These are phyloP conservation scores for Beta macrorhiza DNA, from an alignment of 179 eudicot genomes.

Conservation along the genomic window DNA sequence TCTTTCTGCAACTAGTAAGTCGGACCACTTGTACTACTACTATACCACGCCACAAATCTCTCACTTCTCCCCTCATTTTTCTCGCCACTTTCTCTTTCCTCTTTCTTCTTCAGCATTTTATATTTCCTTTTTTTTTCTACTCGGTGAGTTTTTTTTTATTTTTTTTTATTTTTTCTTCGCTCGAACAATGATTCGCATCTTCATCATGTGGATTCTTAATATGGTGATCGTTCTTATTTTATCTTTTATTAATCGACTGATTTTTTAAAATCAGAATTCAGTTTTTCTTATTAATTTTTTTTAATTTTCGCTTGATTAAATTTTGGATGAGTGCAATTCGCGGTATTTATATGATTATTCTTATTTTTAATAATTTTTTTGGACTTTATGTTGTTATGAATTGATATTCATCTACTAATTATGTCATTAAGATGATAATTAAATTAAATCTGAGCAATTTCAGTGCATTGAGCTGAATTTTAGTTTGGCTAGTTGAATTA, in stretches of 20 bases:
- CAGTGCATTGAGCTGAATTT: conserved; percentile 5
- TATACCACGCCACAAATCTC: neutral
- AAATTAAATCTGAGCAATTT: neutral
- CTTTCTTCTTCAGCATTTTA: neutral
- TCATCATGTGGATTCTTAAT: neutral
- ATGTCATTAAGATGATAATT: neutral
- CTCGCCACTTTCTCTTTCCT: neutral
- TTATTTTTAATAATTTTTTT: no score
- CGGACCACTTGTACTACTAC: neutral
- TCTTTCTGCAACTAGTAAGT: neutral
- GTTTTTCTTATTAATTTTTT: neutral
- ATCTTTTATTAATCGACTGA: neutral
- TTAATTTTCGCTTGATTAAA: neutral
- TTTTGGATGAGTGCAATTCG: neutral
- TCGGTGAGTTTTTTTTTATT: neutral
- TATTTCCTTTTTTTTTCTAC: neutral
- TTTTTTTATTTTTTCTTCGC: no score
- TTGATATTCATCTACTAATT: no score
- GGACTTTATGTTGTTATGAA: no score
- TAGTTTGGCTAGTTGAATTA: neutral
- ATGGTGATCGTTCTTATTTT: neutral
- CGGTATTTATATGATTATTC: no score
- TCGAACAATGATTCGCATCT: neutral
- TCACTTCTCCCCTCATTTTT: neutral
- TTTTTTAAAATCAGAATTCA: neutral